phyloP scores from a whole-genome alignment of 805 yeast genomes.

The Dipodascus geniculatus region DNA sequence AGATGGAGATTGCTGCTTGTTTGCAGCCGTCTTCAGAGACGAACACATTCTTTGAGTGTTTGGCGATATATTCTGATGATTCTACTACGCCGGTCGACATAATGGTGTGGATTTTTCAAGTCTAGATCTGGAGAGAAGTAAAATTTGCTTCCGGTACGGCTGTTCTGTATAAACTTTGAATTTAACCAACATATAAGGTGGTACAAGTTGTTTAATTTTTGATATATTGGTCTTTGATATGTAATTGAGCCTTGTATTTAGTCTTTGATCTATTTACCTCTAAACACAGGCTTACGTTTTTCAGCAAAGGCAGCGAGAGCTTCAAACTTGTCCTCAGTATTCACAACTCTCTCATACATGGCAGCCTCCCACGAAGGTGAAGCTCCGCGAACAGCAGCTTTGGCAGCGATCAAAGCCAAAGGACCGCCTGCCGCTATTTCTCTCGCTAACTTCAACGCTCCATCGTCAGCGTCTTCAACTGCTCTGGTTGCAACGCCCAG shows the following conservation, averaged over 20 bases:
- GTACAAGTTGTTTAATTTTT: too few species aligned
- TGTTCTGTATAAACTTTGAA: too few species aligned
- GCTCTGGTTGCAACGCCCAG: slow-evolving; percentile 28
- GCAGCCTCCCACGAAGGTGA: slow-evolving; percentile 18
- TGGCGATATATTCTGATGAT: slow-evolving; percentile 21
- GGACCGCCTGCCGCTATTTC: slow-evolving; percentile 22
- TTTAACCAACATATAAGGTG: too few species aligned
- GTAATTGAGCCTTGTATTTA: too few species aligned
- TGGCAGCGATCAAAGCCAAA: slow-evolving; percentile 20
- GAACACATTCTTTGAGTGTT: slow-evolving; percentile 20
- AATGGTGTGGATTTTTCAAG: background rate
- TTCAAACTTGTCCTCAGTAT: slow-evolving; percentile 26
- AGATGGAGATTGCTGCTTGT: slow-evolving; percentile 22
- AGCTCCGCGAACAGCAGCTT: slow-evolving; percentile 20
- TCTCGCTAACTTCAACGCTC: slow-evolving; percentile 18
- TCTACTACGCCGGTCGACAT: slow-evolving; percentile 11
- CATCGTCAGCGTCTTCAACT: slow-evolving; percentile 15
- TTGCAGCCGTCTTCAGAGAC: slow-evolving; percentile 21
- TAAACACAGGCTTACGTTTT: slow-evolving; percentile 26
- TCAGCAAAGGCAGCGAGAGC: slow-evolving; percentile 30
- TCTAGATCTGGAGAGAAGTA: background rate
- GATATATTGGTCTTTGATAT: too few species aligned
- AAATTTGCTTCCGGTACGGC: too few species aligned
- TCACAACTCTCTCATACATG: slow-evolving; percentile 18
- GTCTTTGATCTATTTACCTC: slow-evolving; percentile 16